These are phyloP conservation scores for Madurella fahalii DNA, from an alignment of 2,329 filamentous ascomycete genomes.

Conservation along the genomic window DNA sequence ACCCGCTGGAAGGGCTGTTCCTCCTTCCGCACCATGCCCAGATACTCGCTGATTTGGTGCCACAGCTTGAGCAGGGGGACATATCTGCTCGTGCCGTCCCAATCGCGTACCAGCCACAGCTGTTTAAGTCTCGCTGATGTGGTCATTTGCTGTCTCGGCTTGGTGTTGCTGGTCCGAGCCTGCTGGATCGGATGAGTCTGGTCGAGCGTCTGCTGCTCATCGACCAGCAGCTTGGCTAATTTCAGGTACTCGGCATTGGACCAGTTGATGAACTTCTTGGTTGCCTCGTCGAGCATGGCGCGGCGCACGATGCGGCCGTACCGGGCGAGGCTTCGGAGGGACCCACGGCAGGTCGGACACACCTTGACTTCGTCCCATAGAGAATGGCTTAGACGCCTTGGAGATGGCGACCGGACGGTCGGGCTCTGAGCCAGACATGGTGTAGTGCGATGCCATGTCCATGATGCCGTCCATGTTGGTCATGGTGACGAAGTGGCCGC, in stretches of 20 bases:
- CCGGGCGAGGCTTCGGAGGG: conserved; percentile 52
- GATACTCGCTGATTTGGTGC: conserved; percentile 20
- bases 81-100: conserved; percentile 17
- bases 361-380: neutral
- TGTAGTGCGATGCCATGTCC: conserved; percentile 49
- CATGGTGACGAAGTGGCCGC: conserved; percentile 60
- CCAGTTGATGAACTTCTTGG: conserved; percentile 56
- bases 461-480: conserved; percentile 59
- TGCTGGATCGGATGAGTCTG: neutral
- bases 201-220: conserved; percentile 23
- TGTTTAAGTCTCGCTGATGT: neutral
- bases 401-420: conserved; percentile 29
- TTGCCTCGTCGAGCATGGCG: conserved; percentile 57
- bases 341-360: conserved; percentile 59
- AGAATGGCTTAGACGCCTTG: neutral
- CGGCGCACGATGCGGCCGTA: conserved; percentile 60
- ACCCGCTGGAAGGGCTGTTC: conserved; percentile 50
- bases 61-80: conserved; percentile 22
- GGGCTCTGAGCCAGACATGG: conserved; percentile 42
- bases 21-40: conserved; percentile 34
- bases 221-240: conserved; percentile 32
- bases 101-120: neutral
- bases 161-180: neutral
- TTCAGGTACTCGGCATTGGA: conserved; percentile 32
- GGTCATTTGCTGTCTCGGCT: neutral